Evolutionary conservation across 2,329 filamentous ascomycete species (phyloP).

Genomic region (Magnaporthales sp.): DNA sequence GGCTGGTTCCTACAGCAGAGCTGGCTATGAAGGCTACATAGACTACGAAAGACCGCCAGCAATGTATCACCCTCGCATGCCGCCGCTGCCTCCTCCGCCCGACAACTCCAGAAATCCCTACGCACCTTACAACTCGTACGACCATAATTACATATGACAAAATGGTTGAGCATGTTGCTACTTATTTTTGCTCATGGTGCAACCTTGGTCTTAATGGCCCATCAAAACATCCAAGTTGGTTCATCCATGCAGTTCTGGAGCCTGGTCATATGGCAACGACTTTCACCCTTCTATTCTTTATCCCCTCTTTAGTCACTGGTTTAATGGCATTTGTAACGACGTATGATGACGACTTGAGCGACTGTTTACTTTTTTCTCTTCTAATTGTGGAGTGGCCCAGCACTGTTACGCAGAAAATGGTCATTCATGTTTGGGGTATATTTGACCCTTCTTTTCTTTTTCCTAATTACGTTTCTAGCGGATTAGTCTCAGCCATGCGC

Average conservation of each 20-base stretch:
- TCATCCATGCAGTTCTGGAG: not conserved
- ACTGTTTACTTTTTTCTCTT: not conserved
- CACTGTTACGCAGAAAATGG: not conserved
- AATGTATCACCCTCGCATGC: not conserved
- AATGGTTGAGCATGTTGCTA: too few relatives aligned
- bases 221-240: not conserved
- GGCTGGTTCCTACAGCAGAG: slow-evolving; percentile 33
- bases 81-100: not conserved
- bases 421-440: not conserved
- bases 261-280: not conserved
- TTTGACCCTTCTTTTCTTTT: not conserved
- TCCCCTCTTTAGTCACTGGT: not conserved
- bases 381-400: not conserved
- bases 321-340: not conserved
- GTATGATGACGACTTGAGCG: not conserved
- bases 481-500: not conserved
- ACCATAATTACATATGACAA: not conserved
- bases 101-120: not conserved
- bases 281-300: not conserved
- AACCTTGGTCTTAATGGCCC: not conserved
- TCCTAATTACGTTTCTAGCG: not conserved
- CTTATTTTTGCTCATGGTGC: not conserved
- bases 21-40: not conserved
- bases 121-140: not conserved
- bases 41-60: not conserved